These are phyloP conservation scores for Vanilla planifolia DNA, from an alignment of 106 monocot genomes.

Conservation along the genomic window DNA sequence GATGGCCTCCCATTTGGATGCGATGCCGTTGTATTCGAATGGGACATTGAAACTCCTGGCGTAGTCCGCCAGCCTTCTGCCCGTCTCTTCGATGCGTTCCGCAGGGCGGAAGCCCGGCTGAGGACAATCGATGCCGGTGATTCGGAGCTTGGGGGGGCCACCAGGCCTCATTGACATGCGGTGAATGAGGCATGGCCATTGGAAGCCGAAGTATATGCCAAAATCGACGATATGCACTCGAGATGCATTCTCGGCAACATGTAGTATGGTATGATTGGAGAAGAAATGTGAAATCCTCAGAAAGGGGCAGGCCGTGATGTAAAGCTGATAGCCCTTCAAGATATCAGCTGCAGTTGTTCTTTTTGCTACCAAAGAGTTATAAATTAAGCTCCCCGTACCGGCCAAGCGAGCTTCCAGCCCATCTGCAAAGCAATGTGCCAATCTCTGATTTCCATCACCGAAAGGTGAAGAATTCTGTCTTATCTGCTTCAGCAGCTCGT, in stretches of 20 bases:
- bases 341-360: constrained; percentile 40
- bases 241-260: constrained; percentile 41
- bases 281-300: constrained; percentile 58
- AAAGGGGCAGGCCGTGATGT: constrained; percentile 72
- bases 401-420: constrained; percentile 84
- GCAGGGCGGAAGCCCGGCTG: constrained; percentile 80
- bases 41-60: constrained; percentile 49
- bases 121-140: constrained; percentile 81
- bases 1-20: constrained; percentile 73
- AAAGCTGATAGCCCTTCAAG: constrained; percentile 68
- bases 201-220: constrained; percentile 79
- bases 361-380: constrained; percentile 43
- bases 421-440: constrained; percentile 71
- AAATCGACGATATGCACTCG: constrained; percentile 79
- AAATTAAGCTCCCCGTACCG: constrained; percentile 78
- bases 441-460: constrained; percentile 68
- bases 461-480: constrained; percentile 64
- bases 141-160: constrained; percentile 63
- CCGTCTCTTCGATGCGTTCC: constrained; percentile 65
- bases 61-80: constrained; percentile 60
- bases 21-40: constrained; percentile 62
- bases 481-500: constrained; percentile 66
- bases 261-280: constrained; percentile 53
- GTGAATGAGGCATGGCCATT: constrained; percentile 84
- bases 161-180: constrained; percentile 30